Conservation (phyloP, 2,329 filamentous ascomycete species). For the Pseudogymnoascus sp. region DNA sequence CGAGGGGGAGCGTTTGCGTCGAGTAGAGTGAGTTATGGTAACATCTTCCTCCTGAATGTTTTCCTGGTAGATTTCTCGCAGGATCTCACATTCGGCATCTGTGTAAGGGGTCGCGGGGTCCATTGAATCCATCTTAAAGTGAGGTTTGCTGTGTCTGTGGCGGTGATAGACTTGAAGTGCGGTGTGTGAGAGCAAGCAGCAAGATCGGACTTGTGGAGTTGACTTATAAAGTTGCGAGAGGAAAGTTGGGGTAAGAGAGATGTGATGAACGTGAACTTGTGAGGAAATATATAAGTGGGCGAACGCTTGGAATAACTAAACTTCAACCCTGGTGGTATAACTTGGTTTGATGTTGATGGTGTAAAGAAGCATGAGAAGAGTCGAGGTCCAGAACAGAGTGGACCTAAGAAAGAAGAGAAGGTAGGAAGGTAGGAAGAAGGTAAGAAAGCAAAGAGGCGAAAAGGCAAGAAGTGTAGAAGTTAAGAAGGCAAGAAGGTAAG, state of each 20-base stretch:
- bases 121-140: background rate
- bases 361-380: background rate
- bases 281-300: background rate
- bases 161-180: background rate
- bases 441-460: background rate
- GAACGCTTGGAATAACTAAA: background rate
- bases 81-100: background rate
- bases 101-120: background rate
- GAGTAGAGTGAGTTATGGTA: too few relatives aligned
- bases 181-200: background rate
- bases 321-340: background rate
- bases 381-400: background rate
- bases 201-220: background rate
- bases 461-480: background rate
- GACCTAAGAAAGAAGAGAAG: background rate
- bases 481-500: background rate
- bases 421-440: background rate
- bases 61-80: too few relatives aligned
- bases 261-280: background rate
- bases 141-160: background rate
- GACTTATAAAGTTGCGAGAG: background rate
- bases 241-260: background rate
- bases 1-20: background rate
- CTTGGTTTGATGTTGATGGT: background rate
- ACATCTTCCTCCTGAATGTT: too few relatives aligned